A percentile compares a stretch with the other conserved stretches of the same genome.
These are phyloP conservation scores for Jamesozyma rosinii DNA, from an alignment of 805 yeast genomes.

Conservation along the genomic window DNA sequence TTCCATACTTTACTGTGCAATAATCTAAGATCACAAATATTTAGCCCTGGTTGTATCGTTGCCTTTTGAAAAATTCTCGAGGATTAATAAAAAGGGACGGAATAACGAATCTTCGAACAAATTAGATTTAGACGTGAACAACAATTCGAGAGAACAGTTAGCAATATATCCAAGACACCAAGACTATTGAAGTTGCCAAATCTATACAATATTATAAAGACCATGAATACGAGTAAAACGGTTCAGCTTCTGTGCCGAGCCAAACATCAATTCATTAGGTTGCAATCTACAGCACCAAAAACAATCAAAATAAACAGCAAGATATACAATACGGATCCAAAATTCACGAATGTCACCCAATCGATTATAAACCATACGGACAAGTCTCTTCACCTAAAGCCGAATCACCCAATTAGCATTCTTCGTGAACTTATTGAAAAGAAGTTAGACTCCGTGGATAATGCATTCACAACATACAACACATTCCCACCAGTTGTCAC, in stretches of 20 bases:
- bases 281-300: slow-evolving; percentile 2
- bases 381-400: slow-evolving; percentile 62
- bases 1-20: too few relatives aligned
- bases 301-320: slow-evolving; percentile 37
- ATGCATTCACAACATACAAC: slow-evolving; percentile 54
- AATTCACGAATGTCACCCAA: slow-evolving; percentile 79
- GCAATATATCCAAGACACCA: too few relatives aligned
- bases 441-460: slow-evolving; percentile 56
- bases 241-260: not conserved
- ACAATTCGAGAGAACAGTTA: too few relatives aligned
- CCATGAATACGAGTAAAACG: not conserved
- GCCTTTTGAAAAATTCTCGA: too few relatives aligned
- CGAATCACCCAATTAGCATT: slow-evolving; percentile 84
- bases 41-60: too few relatives aligned
- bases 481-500: slow-evolving; percentile 78
- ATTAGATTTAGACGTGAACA: too few relatives aligned
- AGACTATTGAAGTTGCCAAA: too few relatives aligned
- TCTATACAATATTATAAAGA: not conserved
- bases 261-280: not conserved
- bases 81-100: too few relatives aligned
- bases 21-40: too few relatives aligned
- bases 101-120: too few relatives aligned
- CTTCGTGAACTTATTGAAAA: slow-evolving; percentile 63
- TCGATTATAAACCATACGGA: slow-evolving; percentile 59
- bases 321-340: slow-evolving; percentile 47